Evolutionary conservation across 257 asterid species (phyloP), one percentile per base, ranked within the genome.

Genomic region (Nicotiana attenuata): DNA sequence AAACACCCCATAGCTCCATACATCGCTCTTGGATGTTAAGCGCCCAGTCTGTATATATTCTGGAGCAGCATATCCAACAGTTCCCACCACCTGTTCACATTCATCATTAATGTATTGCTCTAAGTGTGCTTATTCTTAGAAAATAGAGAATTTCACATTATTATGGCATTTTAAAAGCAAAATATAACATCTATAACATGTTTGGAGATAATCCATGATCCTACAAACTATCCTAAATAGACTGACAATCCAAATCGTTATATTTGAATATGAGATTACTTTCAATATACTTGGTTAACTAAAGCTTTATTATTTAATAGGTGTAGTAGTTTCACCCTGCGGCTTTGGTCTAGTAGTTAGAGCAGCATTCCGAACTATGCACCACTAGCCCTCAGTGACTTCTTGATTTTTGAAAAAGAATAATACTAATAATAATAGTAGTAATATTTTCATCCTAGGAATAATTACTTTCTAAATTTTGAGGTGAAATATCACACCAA

Each of bases 31-130:
- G 68, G 89, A 86, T 53, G 98, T 94, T 4, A 96, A 97, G 35
- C 95, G 95, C 15, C 99, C 99, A 0, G 99, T 94, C 61, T 91
- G 97, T 41, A 96, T 89, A 83, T 96, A 96, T 82, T 96, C 99
- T 5, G 97, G 98, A 28, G 98, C 98, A 2, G 99, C 99, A 82
- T 96, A 96, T 52, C 99, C 99, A 4, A 94, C 88, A 2, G 99
- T 96, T 53, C 99, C 98, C 17, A 96, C 99, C 60, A 96, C 94
- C 99, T 95, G 83, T 7, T 29, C 17, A 1, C 33, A 14, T 50
- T 55, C 26, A 57, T 17, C 20, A 17, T 8, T n/a, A 56, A 22
- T 20, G 11, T 10, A 10, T 67, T 67, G 10, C 55, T 19, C n/a
- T 4, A 35, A 35, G 28, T 20, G n/a, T 67, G 53, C 33, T 67